Evolutionary conservation across 768 basidiomycete genomes (phyloP), one percentile per base, ranked within the genome.

Genomic region (Sporobolomyces roseus): DNA sequence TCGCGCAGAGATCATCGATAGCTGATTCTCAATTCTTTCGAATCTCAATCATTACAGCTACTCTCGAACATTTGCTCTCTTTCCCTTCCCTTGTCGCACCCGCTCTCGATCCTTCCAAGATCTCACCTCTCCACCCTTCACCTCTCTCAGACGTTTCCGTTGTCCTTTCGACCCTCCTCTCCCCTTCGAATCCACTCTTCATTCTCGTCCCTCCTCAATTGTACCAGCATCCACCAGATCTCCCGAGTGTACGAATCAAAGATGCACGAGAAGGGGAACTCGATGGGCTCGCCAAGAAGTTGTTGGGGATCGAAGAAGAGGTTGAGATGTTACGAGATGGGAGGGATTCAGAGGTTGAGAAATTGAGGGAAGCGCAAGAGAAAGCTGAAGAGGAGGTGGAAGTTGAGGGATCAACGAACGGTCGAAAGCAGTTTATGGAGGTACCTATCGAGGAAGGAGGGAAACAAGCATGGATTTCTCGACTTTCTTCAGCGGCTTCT

Each of bases 21-120:
- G 25, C 27, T 52, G 19, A 9, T 32, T n/a, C 36, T 27, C 23
- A 4, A 12, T 56, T 23, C 49, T 51, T 30, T 27, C n/a, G n/a
- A n/a, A n/a, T 25, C 16, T 21, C 25, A 14, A 23, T 29, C 21
- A 33, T 10, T 53, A 38, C 56, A 68, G 67, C 43, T 19, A 68
- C 67, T 1, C 46, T 70, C 58, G 52, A 70, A 6, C 38, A 65
- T 36, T 46, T 59, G 53, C 35, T 61, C 19, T 32, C 70, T 12
- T 51, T 71, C 58, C 58, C 67, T 4, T 4, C 16, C 4, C 38
- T 21, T 1, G 43, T 51, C 41, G 29, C 32, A 13, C 36, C 67
- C 25, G 25, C n/a, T 14, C 66, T 71, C 50, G 46, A 61, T 54
- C 48, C 65, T 14, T 10, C 45, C 17, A 12, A 12, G 0, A 30